phyloP scores from a whole-genome alignment of 768 basidiomycete genomes.

The Termitomyces sp. region DNA sequence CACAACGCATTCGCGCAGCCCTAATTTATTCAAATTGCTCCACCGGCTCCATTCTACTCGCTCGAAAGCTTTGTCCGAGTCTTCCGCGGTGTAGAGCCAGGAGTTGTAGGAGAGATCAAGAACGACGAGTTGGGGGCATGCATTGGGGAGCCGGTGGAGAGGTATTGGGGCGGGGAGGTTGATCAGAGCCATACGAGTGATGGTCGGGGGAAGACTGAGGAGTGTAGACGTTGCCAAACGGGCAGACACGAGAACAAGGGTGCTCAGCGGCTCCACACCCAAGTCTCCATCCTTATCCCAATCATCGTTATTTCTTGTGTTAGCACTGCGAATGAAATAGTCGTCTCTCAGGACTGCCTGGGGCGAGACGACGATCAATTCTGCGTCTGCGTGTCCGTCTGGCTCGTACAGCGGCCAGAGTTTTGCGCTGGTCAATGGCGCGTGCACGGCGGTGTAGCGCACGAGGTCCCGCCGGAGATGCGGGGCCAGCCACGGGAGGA shows the following conservation, averaged over 20 bases:
- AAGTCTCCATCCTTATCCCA: conserved; percentile 47
- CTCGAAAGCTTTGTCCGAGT: conserved; percentile 35
- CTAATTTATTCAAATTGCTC: conserved; percentile 50
- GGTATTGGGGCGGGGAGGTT: conserved; percentile 44
- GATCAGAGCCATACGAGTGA: conserved; percentile 61
- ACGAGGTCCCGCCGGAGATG: conserved; percentile 60
- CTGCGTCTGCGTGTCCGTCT: conserved; percentile 55
- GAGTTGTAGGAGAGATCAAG: conserved; percentile 69
- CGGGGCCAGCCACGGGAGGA: conserved; percentile 49
- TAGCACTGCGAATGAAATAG: conserved; percentile 29
- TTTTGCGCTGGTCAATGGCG: conserved; percentile 48
- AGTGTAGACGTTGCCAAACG: conserved; percentile 41
- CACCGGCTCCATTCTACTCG: conserved; percentile 58
- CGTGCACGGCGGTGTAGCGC: conserved; percentile 53
- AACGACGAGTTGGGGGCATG: conserved; percentile 59
- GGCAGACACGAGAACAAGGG: conserved; percentile 49
- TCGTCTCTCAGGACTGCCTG: conserved; percentile 39
- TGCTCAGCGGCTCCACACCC: conserved; percentile 32
- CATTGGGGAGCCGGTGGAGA: conserved; percentile 52
- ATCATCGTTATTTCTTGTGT: background rate
- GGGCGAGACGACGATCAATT: conserved; percentile 63
- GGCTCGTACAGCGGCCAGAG: conserved; percentile 48
- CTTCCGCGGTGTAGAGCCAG: conserved; percentile 33
- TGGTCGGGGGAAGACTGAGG: conserved; percentile 56
- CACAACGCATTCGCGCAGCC: conserved; percentile 51